These are phyloP conservation scores for Aspergillus jensenii DNA, from an alignment of 2,329 filamentous ascomycete genomes.

Conservation along the genomic window DNA sequence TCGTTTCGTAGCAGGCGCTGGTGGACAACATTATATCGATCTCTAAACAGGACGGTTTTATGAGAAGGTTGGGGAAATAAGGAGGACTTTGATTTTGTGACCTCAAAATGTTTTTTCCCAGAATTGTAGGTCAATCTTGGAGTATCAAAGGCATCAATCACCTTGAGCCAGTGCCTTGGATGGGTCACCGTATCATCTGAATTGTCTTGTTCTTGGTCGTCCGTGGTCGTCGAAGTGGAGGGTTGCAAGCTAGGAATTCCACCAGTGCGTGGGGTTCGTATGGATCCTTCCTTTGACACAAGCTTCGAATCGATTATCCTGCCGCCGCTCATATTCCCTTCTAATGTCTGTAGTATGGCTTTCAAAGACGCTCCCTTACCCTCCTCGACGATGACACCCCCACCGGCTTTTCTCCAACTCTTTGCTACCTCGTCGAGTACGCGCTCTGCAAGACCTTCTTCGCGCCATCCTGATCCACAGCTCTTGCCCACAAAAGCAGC, in stretches of 20 bases:
- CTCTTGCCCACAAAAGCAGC: conserved; percentile 89
- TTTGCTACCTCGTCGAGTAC: conserved; percentile 89
- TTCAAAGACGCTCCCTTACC: conserved; percentile 66
- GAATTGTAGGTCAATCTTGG: conserved; percentile 56
- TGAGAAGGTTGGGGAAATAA: conserved; percentile 74
- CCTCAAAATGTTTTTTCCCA: conserved; percentile 86
- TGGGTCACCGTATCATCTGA: conserved; percentile 65
- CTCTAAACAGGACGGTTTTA: conserved; percentile 83
- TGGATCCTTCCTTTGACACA: conserved; percentile 21
- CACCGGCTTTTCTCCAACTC: conserved; percentile 86
- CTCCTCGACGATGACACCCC: conserved; percentile 88
- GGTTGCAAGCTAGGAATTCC: conserved; percentile 46
- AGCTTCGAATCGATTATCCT: conserved; percentile 53
- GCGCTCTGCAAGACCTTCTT: conserved; percentile 88
- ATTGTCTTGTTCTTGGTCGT: conserved; percentile 53
- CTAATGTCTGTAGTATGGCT: conserved; percentile 77
- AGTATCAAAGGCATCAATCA: conserved; percentile 81
- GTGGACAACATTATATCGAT: conserved; percentile 88
- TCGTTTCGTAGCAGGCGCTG: conserved; percentile 91
- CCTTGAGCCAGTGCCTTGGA: conserved; percentile 77
- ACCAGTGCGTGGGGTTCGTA: conserved; percentile 43
- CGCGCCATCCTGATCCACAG: conserved; percentile 94
- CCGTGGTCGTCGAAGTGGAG: conserved; percentile 24
- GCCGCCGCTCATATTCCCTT: conserved; percentile 87
- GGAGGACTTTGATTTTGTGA: conserved; percentile 64